Percentiles rank a stretch among this genome's conserved stretches.
phyloP scores from a whole-genome alignment of 164 flowering plant species.

The Vitis riparia region DNA sequence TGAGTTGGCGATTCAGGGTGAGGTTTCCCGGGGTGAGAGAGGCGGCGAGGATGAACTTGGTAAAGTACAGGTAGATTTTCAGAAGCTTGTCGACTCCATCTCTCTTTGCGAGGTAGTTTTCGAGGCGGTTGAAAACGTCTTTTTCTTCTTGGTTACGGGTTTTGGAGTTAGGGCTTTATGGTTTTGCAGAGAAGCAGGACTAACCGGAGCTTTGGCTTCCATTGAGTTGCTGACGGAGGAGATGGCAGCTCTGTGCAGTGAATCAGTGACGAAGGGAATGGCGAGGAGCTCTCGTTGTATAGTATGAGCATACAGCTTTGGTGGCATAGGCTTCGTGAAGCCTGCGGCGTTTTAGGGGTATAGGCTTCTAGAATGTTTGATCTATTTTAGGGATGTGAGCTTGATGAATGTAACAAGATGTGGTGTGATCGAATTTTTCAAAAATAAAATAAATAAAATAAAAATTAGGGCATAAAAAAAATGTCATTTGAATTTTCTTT shows the following conservation, averaged over 20 bases:
- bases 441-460: too few relatives aligned
- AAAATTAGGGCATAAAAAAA: too few relatives aligned
- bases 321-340: too few relatives aligned
- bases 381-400: too few relatives aligned
- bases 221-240: not conserved
- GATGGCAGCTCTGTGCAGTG: not conserved
- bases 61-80: constrained; percentile 88
- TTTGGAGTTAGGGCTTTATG: not conserved
- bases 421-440: too few relatives aligned
- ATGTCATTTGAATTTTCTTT: too few relatives aligned
- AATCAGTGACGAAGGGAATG: too few relatives aligned
- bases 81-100: constrained; percentile 97
- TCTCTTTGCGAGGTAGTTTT: constrained; percentile 74
- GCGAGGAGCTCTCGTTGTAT: too few relatives aligned
- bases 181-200: constrained; percentile 3
- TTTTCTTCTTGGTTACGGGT: constrained; percentile 23
- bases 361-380: too few relatives aligned
- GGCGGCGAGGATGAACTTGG: constrained; percentile 81
- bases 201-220: constrained; percentile 17
- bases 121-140: constrained; percentile 71
- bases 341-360: too few relatives aligned
- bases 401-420: too few relatives aligned
- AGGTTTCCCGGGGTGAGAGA: constrained; percentile 38
- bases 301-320: too few relatives aligned
- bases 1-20: constrained; percentile 44